phyloP scores from a whole-genome alignment of 768 basidiomycete genomes.

The Thelephora aurantiotincta region DNA sequence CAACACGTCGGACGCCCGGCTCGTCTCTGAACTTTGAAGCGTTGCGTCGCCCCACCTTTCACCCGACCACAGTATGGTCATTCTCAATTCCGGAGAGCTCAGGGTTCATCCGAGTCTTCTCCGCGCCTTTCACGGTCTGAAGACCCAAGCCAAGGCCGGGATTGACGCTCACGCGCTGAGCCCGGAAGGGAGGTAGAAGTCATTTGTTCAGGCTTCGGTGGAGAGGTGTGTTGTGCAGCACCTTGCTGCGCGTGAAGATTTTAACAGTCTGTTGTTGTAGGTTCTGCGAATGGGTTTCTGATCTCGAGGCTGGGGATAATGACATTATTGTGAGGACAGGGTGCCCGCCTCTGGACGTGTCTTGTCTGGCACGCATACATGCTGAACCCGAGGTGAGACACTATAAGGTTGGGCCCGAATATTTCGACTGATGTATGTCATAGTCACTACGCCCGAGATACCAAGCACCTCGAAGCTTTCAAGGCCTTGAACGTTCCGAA shows the following conservation, averaged over 20 bases:
- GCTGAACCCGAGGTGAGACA: constrained; percentile 22
- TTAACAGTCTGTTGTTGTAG: constrained; percentile 9
- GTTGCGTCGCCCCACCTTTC: no score
- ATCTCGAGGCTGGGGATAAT: constrained; percentile 9
- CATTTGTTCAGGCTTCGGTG: constrained; percentile 26
- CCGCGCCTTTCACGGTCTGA: constrained; percentile 18
- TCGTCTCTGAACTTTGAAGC: no score
- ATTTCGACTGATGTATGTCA: background rate
- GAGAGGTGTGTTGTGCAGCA: constrained; percentile 16
- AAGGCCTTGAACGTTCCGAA: background rate
- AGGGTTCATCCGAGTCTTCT: constrained; percentile 22
- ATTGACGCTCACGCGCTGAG: constrained; percentile 16
- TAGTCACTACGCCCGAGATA: constrained; percentile 15
- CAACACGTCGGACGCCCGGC: no score
- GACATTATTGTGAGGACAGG: constrained; percentile 16
- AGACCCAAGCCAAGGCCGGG: constrained; percentile 15
- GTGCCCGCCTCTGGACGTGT: constrained; percentile 24
- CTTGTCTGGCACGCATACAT: constrained; percentile 30
- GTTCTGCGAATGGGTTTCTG: constrained; percentile 20
- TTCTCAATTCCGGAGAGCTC: constrained; percentile 16
- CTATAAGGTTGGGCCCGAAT: background rate
- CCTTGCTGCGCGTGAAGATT: background rate
- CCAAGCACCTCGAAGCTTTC: constrained; percentile 2
- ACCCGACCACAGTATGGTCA: no score
- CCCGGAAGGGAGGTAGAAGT: constrained; percentile 19